These are phyloP conservation scores for Podospora appendiculata DNA, from an alignment of 495 filamentous ascomycete species.

Conservation along the genomic window DNA sequence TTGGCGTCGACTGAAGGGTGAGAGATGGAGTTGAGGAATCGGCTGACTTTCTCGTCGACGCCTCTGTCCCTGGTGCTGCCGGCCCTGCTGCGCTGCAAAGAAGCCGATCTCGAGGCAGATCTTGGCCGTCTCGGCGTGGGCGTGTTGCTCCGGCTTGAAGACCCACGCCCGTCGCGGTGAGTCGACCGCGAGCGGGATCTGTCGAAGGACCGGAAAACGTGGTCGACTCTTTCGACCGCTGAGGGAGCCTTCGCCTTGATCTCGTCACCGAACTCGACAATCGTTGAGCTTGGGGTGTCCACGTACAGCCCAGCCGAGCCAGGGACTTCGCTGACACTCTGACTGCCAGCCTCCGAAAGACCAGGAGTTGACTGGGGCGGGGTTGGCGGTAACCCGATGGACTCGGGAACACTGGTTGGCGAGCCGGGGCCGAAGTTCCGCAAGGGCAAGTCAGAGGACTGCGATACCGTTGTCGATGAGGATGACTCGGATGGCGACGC, in stretches of 20 bases:
- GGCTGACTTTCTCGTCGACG: constrained; percentile 3
- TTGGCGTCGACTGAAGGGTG: not conserved
- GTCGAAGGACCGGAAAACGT: no score
- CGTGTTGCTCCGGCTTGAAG: not conserved
- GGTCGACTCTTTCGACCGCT: no score
- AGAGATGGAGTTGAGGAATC: constrained; percentile 3
- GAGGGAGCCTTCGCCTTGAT: no score
- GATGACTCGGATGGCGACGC: no score
- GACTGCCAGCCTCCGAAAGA: no score
- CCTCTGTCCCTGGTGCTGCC: not conserved
- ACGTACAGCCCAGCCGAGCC: no score
- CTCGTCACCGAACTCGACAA: constrained; percentile 7
- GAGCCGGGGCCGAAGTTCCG: not conserved
- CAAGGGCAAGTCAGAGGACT: not conserved
- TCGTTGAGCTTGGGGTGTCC: constrained; percentile 8
- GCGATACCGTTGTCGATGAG: not conserved
- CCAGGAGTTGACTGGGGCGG: no score
- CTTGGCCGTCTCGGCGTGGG: not conserved
- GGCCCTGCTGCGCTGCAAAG: not conserved
- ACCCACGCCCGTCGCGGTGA: not conserved
- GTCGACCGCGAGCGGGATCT: not conserved
- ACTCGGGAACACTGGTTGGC: no score
- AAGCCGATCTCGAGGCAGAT: not conserved
- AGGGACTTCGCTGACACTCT: no score
- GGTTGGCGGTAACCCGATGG: no score